phyloP scores from a whole-genome alignment of 306 rosid species.

The Dryas drummondii region DNA sequence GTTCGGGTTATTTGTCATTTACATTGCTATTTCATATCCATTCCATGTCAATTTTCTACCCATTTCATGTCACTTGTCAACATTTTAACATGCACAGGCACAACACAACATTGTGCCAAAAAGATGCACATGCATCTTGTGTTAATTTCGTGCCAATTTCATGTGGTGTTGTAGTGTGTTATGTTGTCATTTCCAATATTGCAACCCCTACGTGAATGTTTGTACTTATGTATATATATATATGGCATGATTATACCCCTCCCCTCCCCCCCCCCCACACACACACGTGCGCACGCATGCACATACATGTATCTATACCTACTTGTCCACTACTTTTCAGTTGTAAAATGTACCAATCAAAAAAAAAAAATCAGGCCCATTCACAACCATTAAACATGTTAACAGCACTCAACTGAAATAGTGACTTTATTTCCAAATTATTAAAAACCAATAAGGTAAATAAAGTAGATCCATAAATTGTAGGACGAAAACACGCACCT shows the following conservation, averaged over 20 bases:
- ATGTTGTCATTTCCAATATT: background rate
- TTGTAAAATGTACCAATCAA: too few relatives aligned
- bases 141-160: background rate
- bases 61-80: too few relatives aligned
- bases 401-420: background rate
- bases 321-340: too few relatives aligned
- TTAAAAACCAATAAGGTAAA: constrained; percentile 18
- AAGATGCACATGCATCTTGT: background rate
- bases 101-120: too few relatives aligned
- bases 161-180: background rate
- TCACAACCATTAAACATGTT: constrained; percentile 1
- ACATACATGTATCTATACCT: too few relatives aligned
- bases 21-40: background rate
- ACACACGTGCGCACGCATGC: background rate
- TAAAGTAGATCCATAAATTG: constrained; percentile 26
- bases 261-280: background rate
- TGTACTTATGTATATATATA: too few relatives aligned
- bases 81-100: too few relatives aligned
- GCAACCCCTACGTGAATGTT: background rate
- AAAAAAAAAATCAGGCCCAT: background rate
- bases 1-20: background rate
- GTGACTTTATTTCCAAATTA: background rate
- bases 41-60: background rate
- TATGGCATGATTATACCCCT: too few relatives aligned
- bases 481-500: constrained; percentile 63